Evolutionary conservation across 2,329 filamentous ascomycete species (phyloP).

Genomic region (Beauveria varroae): DNA sequence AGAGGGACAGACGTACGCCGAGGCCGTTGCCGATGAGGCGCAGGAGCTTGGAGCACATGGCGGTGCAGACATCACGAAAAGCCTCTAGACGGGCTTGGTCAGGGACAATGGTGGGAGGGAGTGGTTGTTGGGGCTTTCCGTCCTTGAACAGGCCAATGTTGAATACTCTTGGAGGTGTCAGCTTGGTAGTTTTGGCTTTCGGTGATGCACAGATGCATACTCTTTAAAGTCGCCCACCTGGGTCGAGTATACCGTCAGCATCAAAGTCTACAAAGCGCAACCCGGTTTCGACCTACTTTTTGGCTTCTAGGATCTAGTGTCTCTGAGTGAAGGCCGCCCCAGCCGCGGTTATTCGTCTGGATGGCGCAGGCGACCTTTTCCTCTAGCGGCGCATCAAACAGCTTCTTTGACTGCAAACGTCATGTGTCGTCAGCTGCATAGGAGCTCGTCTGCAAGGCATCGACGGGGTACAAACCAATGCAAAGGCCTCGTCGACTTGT

Average conservation of each 20-base stretch:
- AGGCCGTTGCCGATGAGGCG: conserved; percentile 73
- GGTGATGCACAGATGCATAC: conserved; percentile 35
- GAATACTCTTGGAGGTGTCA: conserved; percentile 57
- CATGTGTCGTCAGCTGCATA: neutral
- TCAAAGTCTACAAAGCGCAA: neutral
- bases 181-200: conserved; percentile 6
- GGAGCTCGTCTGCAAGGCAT: too few species aligned
- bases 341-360: conserved; percentile 75
- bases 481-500: conserved; percentile 65
- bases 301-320: conserved; percentile 80
- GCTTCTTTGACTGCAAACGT: conserved; percentile 48
- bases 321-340: conserved; percentile 82
- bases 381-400: conserved; percentile 61
- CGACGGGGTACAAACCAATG: conserved; percentile 46
- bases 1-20: conserved; percentile 36
- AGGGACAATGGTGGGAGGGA: conserved; percentile 56
- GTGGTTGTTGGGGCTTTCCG: conserved; percentile 65
- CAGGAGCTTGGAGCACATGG: conserved; percentile 65
- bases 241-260: neutral
- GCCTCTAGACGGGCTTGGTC: conserved; percentile 53
- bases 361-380: conserved; percentile 74
- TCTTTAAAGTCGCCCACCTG: conserved; percentile 84
- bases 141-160: conserved; percentile 76
- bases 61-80: conserved; percentile 66
- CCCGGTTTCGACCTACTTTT: conserved; percentile 43